Base-by-base conservation (phyloP, 2,329 filamentous ascomycete genomes). In the Drechslera avenae region DNA sequence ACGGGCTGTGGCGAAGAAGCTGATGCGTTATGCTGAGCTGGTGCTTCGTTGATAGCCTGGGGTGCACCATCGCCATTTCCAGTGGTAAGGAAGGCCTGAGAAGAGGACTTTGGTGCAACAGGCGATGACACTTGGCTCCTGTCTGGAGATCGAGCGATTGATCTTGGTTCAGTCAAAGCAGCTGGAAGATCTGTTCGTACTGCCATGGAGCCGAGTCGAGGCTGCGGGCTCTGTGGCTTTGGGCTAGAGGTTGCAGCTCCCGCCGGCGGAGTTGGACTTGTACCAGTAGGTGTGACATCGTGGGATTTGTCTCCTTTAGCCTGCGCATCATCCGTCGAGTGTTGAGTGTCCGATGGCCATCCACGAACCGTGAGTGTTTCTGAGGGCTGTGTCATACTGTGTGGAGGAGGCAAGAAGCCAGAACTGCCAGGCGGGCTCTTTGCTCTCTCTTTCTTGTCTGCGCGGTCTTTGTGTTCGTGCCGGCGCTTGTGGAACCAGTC, bases 401-500 rank as follows among this genome's bases (percentile, higher is more conserved):
- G 63, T 2, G 63, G 57, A 13, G 47, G 39, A 16, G 52, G 46
- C 35, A 67, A 30, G 19, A 67, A 62, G 28, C 52, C 60, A 0
- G 64, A 62, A 33, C 63, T 69, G 19, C 65, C 67, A 19, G 76
- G 77, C 9, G 81, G 81, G 50, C 80, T 83, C 63, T 80, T 81
- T 13, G 80, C 76, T 17, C 78, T 73, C 43, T 77, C 79, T 57
- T 80, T 80, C 59, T 83, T 83, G 16, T 76, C 78, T 31, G 82
- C 78, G 50, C 77, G 75, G 23, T 82, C 80, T 51, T 79, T 80
- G 23, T 82, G 80, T 35, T 86, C 84, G 23, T 84, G 79, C 48
- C 87, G 78, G 71, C 86, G 88, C 56, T 82, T 83, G 57, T 85
- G 82, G 57, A 88, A 81, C 77, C 86, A 88, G 5, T 81, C 83